phyloP scores from a whole-genome alignment of 2,329 filamentous ascomycete genomes.

The Fusarium sp. region DNA sequence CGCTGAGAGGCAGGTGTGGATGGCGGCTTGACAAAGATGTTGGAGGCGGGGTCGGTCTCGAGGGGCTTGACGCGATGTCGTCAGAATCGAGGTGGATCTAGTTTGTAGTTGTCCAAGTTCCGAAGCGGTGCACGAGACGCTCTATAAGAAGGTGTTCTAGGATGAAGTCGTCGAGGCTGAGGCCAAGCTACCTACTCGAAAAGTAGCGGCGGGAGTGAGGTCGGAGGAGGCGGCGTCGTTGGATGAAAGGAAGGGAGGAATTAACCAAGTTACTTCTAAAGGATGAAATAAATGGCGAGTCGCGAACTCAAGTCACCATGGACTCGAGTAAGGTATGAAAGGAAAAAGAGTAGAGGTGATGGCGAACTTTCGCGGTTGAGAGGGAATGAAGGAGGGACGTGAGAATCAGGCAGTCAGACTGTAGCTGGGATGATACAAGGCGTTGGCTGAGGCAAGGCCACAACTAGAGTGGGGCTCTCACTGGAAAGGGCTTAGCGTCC shows the following conservation, averaged over 20 bases:
- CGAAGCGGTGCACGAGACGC: background rate
- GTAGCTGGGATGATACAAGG: constrained; percentile 41
- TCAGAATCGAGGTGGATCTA: constrained; percentile 22
- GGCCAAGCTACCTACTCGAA: constrained; percentile 11
- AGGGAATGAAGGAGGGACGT: constrained; percentile 16
- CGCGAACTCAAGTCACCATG: constrained; percentile 15
- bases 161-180: constrained; percentile 13
- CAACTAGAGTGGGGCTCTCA: constrained; percentile 30
- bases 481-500: constrained; percentile 32
- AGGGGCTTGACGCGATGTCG: constrained; percentile 41
- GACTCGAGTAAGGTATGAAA: constrained; percentile 37
- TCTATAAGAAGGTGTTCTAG: background rate
- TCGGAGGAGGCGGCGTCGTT: constrained; percentile 9
- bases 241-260: constrained; percentile 9
- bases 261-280: background rate
- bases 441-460: constrained; percentile 41
- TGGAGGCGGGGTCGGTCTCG: constrained; percentile 42
- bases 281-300: constrained; percentile 7
- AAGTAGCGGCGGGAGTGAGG: constrained; percentile 5
- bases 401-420: constrained; percentile 46
- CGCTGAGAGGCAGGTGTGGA: constrained; percentile 26
- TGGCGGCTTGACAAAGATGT: constrained; percentile 31
- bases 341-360: constrained; percentile 26
- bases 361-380: constrained; percentile 21
- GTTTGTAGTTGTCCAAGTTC: background rate